Evolutionary conservation across 768 basidiomycete genomes (phyloP).

Genomic region (Mycena haematopus): DNA sequence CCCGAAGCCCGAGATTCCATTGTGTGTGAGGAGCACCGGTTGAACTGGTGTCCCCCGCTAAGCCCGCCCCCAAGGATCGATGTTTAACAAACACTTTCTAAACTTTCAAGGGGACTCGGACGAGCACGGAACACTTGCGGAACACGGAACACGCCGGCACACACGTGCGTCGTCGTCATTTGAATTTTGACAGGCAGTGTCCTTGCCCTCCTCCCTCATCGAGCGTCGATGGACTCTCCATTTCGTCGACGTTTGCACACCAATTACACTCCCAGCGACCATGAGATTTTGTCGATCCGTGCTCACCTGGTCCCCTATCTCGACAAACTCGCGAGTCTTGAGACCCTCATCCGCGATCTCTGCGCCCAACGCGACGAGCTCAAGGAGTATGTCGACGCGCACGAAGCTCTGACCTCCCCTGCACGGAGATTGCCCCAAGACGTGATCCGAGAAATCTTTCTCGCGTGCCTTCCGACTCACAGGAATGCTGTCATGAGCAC

Average conservation of each 20-base stretch:
- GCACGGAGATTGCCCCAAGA: background rate
- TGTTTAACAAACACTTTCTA: no score
- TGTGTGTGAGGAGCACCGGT: no score
- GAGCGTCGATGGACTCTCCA: slow-evolving; percentile 4
- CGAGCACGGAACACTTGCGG: no score
- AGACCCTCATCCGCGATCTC: background rate
- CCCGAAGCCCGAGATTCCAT: no score
- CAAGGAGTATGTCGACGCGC: background rate
- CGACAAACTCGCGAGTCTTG: background rate
- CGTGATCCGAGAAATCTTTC: slow-evolving; percentile 2
- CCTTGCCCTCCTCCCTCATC: no score
- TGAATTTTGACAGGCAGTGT: no score
- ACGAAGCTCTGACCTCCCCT: background rate
- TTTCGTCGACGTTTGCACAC: background rate
- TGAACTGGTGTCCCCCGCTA: no score
- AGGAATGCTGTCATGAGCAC: slow-evolving; percentile 6
- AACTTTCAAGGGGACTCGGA: no score
- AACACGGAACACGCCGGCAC: no score
- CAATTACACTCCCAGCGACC: background rate
- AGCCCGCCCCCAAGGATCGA: no score
- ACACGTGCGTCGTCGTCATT: no score
- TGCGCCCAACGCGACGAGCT: background rate
- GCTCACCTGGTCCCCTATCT: background rate
- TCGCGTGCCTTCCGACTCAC: slow-evolving; percentile 4
- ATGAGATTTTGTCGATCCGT: background rate